phyloP scores from a whole-genome alignment of 495 filamentous ascomycete species.

The Neurospora tetraspora region DNA sequence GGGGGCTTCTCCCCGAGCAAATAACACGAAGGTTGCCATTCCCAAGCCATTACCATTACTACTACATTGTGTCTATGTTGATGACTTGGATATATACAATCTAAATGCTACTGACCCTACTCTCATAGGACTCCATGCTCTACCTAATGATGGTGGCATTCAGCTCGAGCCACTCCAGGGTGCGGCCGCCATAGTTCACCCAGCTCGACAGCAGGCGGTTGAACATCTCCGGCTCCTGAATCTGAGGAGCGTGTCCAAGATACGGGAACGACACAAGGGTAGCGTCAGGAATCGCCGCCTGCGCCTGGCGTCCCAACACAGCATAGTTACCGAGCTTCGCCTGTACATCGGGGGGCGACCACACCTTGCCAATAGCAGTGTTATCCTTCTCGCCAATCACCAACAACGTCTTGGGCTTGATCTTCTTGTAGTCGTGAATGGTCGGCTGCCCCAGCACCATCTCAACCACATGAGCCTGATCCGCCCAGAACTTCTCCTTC shows the following conservation, averaged over 20 bases:
- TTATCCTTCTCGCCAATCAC: constrained; percentile 32
- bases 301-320: constrained; percentile 29
- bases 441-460: constrained; percentile 36
- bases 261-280: constrained; percentile 30
- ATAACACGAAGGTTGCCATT: neutral
- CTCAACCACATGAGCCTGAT: constrained; percentile 30
- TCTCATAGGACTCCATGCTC: neutral
- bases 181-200: constrained; percentile 10
- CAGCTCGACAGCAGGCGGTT: constrained; percentile 25
- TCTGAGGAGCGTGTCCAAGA: constrained; percentile 37
- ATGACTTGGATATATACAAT: neutral
- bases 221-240: constrained; percentile 29
- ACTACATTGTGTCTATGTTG: neutral
- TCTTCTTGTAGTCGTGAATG: constrained; percentile 29
- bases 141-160: neutral
- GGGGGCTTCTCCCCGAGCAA: neutral
- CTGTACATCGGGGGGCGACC: constrained; percentile 32
- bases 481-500: constrained; percentile 20
- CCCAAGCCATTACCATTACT: neutral
- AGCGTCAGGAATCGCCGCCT: constrained; percentile 27
- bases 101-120: neutral
- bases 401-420: constrained; percentile 27
- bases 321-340: constrained; percentile 30
- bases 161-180: neutral
- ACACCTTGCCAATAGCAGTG: constrained; percentile 36